Evolutionary conservation across 1,284 basidiomycete genomes (phyloP).

Genomic region (Ceratobasidium sp.): DNA sequence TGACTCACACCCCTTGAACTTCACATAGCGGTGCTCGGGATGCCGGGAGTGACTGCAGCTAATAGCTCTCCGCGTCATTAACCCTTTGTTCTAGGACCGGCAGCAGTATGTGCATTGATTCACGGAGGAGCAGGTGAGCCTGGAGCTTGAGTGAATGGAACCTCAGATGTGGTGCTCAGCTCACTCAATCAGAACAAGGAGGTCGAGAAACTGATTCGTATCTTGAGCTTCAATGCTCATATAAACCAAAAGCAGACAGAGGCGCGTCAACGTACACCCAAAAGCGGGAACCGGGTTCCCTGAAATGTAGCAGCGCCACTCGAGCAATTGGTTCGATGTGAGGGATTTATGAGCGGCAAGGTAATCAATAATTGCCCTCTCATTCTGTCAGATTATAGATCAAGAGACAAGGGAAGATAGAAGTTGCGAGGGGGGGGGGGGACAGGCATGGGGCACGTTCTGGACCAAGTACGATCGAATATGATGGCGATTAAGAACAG

Average conservation of each 20-base stretch:
- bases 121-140: slow-evolving; percentile 1
- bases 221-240: neutral
- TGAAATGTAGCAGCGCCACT: neutral
- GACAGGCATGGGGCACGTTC: neutral
- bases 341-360: neutral
- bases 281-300: slow-evolving; percentile 15
- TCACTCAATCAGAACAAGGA: slow-evolving; percentile 7
- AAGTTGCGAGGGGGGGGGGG: neutral
- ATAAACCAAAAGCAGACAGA: slow-evolving; percentile 5
- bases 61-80: neutral
- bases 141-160: slow-evolving; percentile 3
- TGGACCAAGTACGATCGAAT: slow-evolving; percentile 16
- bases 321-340: slow-evolving; percentile 10
- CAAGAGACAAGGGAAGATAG: slow-evolving; percentile 25
- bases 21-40: neutral
- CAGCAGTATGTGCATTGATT: neutral
- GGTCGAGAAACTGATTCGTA: neutral
- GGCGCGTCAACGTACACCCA: neutral
- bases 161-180: neutral
- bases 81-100: slow-evolving; percentile 2
- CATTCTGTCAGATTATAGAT: neutral
- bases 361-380: slow-evolving; percentile 23
- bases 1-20: neutral
- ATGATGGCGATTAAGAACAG: slow-evolving; percentile 5
- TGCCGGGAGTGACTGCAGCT: neutral